phyloP scores from a whole-genome alignment of 148 eudicot genomes.

The Diospyros lotus region DNA sequence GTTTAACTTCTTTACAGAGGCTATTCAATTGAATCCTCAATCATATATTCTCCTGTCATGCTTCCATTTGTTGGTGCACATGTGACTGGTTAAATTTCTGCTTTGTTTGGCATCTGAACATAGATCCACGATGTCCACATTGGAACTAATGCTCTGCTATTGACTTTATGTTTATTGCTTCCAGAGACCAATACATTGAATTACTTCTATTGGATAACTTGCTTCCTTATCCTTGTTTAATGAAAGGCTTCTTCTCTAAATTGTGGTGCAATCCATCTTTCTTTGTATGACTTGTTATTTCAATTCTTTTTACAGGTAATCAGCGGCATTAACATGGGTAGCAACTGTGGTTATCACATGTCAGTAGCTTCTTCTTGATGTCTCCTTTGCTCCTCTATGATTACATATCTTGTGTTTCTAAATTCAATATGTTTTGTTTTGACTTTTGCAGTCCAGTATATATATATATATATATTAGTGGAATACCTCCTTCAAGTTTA shows the following conservation, averaged over 20 bases:
- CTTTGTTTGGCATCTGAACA: neutral
- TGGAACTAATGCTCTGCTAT: neutral
- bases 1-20: neutral
- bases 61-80: neutral
- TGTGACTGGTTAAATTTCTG: slow-evolving; percentile 1
- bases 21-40: neutral
- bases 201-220: neutral
- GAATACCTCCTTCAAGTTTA: neutral
- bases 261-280: slow-evolving; percentile 4
- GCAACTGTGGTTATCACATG: slow-evolving; percentile 94
- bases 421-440: neutral
- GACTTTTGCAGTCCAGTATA: neutral
- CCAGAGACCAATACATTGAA: neutral
- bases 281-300: neutral
- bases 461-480: neutral
- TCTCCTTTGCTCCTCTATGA: neutral
- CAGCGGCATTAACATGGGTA: slow-evolving; percentile 97
- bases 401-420: neutral
- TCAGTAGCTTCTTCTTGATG: slow-evolving; percentile 33
- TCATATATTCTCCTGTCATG: slow-evolving; percentile 5
- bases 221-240: neutral
- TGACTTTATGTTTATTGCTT: neutral
- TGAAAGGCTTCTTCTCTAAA: neutral
- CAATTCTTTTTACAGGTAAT: slow-evolving; percentile 53
- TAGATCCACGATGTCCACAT: neutral